These are phyloP conservation scores for Solanum hybrid DNA, from an alignment of 305 asterid genomes.

Conservation along the genomic window DNA sequence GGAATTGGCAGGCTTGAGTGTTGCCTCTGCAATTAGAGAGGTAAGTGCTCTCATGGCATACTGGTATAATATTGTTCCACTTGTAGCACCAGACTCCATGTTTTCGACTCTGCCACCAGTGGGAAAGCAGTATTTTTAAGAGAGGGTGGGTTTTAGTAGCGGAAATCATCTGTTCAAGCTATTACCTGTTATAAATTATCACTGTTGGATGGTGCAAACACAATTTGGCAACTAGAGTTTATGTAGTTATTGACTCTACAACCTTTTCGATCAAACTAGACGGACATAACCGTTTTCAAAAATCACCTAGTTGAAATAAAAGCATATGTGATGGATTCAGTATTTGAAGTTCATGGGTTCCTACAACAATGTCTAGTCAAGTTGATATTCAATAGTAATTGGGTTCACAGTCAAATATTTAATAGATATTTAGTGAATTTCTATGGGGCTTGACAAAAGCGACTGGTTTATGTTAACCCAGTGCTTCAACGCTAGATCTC, in stretches of 20 bases:
- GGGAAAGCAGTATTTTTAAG: neutral
- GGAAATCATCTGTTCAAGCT: neutral
- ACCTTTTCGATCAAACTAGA: neutral
- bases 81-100: neutral
- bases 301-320: neutral
- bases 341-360: neutral
- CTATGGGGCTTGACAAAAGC: neutral
- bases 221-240: neutral
- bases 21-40: conserved; percentile 88
- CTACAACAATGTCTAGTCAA: neutral
- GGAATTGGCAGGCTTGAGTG: conserved; percentile 98
- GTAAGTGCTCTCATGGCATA: conserved; percentile 20
- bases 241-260: neutral
- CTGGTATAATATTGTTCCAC: neutral
- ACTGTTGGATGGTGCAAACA: neutral
- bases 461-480: neutral
- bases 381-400: neutral
- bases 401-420: neutral
- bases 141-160: neutral
- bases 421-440: neutral
- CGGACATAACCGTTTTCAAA: neutral
- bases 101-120: neutral
- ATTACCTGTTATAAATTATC: neutral
- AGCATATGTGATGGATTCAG: neutral
- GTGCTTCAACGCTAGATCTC: neutral